A percentile compares a stretch with the other conserved stretches of the same genome.
phyloP scores from a whole-genome alignment of 768 basidiomycete genomes.

The Cubamyces lactineus region DNA sequence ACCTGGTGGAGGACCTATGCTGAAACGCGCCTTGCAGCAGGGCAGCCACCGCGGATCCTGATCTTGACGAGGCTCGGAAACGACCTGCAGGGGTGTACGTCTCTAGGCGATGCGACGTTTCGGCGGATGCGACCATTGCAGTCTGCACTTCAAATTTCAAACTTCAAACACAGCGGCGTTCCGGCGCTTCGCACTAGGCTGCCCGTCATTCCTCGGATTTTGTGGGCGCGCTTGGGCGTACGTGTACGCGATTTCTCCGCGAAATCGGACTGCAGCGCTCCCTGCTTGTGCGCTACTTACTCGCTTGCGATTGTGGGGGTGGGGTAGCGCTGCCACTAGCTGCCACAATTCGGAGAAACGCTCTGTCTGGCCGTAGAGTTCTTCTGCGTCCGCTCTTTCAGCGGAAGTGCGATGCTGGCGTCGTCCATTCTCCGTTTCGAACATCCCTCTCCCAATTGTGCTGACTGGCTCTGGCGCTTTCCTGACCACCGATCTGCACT shows the following conservation, averaged over 20 bases:
- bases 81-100: background rate
- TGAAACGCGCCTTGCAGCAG: background rate
- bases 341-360: background rate
- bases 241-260: background rate
- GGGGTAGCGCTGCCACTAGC: background rate
- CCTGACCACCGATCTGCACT: too few species aligned
- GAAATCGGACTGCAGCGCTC: background rate
- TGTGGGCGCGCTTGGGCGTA: background rate
- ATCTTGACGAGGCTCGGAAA: background rate
- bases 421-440: background rate
- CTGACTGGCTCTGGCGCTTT: too few species aligned
- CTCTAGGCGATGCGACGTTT: background rate
- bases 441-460: background rate
- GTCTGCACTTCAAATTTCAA: too few species aligned
- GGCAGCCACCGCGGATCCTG: background rate
- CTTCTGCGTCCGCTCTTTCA: slow-evolving; percentile 4
- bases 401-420: slow-evolving; percentile 14
- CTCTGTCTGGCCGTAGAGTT: too few species aligned
- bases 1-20: too few species aligned
- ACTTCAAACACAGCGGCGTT: slow-evolving; percentile 6
- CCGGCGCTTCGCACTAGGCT: background rate
- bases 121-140: too few species aligned
- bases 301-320: too few species aligned
- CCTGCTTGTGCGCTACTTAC: too few species aligned
- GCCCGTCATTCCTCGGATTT: background rate